These are phyloP conservation scores for Stagonosporopsis chrysanthemi DNA, from an alignment of 2,329 filamentous ascomycete species.

Conservation along the genomic window DNA sequence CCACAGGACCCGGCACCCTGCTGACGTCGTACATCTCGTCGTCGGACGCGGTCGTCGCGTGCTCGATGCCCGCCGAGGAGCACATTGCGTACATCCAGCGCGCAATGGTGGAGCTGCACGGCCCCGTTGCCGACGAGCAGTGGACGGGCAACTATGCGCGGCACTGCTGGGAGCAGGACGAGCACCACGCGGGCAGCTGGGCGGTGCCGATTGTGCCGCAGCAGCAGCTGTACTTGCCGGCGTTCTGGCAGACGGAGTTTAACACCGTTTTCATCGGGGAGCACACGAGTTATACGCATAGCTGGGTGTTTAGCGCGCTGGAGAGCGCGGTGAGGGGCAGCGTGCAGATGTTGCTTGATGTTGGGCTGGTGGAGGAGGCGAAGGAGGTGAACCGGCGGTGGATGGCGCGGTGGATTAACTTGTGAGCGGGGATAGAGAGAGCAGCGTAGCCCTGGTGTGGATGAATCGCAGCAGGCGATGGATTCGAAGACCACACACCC, in stretches of 20 bases:
- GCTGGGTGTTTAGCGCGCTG: constrained; percentile 69
- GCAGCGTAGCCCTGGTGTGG: no score
- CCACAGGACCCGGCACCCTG: constrained; percentile 63
- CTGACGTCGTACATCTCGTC: constrained; percentile 63
- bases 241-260: constrained; percentile 71
- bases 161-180: constrained; percentile 68
- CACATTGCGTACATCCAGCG: constrained; percentile 68
- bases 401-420: constrained; percentile 70
- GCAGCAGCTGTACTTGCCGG: constrained; percentile 71
- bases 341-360: constrained; percentile 66
- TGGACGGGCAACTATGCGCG: constrained; percentile 70
- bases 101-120: constrained; percentile 70
- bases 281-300: constrained; percentile 73
- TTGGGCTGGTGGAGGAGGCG: constrained; percentile 72
- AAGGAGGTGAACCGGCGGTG: constrained; percentile 67
- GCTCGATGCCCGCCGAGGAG: constrained; percentile 60
- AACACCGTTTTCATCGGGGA: constrained; percentile 70
- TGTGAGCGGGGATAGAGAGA: neutral
- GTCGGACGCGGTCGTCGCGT: constrained; percentile 51
- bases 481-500: no score
- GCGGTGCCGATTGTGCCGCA: constrained; percentile 65
- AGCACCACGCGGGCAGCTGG: constrained; percentile 67
- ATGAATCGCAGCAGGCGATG: no score
- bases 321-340: constrained; percentile 69
- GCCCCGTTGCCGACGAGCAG: constrained; percentile 62